A percentile compares a stretch with the other conserved stretches of the same genome.
phyloP scores from a whole-genome alignment of 1,139 yeast species.

The Yamadazyma taylorii region DNA sequence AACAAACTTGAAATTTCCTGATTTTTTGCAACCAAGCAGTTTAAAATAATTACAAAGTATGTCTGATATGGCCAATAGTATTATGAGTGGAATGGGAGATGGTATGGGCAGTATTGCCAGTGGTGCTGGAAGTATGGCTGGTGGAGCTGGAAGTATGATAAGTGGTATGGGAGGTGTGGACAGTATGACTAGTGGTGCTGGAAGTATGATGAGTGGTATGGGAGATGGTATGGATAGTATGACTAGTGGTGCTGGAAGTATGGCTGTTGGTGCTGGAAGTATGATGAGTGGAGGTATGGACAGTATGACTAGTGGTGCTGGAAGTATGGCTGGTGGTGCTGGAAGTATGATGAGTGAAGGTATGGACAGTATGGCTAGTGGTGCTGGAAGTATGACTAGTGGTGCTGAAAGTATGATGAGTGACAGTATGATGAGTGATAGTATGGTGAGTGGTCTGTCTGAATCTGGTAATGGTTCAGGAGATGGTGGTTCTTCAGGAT shows the following conservation, averaged over 20 bases:
- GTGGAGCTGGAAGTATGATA: background rate
- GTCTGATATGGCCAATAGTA: no score
- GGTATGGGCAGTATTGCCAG: background rate
- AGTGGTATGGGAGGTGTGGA: background rate
- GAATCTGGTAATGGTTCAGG: background rate
- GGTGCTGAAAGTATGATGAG: background rate
- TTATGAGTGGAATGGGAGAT: background rate
- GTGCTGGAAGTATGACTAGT: background rate
- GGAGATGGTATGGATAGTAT: background rate
- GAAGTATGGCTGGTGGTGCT: background rate
- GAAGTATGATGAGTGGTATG: background rate
- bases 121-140: background rate
- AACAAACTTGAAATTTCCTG: no score
- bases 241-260: background rate
- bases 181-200: background rate
- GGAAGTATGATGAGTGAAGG: background rate
- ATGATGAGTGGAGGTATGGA: background rate
- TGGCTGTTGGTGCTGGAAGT: background rate
- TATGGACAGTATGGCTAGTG: background rate
- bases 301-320: background rate
- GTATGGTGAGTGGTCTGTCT: slow-evolving; percentile 1
- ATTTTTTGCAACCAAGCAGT: no score
- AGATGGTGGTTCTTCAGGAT: slow-evolving; percentile 1
- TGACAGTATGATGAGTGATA: background rate
- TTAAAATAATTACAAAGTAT: no score